A percentile compares a stretch with the other conserved stretches of the same genome.
phyloP scores from a whole-genome alignment of 106 monocot genomes.

The Allium sativum region DNA sequence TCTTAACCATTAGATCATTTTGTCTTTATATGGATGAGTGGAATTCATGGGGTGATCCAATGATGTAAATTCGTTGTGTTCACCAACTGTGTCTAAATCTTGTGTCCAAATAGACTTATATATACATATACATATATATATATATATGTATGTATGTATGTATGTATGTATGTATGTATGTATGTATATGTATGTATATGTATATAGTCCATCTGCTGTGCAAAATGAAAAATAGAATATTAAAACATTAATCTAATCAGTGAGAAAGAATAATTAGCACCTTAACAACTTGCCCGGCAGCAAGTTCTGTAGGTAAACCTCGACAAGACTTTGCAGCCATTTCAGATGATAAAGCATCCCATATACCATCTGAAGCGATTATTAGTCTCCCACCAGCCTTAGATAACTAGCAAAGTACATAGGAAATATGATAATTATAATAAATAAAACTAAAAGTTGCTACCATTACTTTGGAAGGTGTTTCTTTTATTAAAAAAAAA shows the following conservation, averaged over 20 bases:
- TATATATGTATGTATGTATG: no score
- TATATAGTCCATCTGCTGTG: no score
- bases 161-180: no score
- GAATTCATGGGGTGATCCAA: no score
- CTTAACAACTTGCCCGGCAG: conserved; percentile 85
- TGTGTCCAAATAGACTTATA: no score
- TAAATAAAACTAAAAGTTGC: neutral
- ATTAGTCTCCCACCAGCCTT: conserved; percentile 80
- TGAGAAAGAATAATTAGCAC: conserved; percentile 15
- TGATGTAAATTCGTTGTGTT: no score
- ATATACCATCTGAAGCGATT: conserved; percentile 95
- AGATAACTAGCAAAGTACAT: conserved; percentile 32
- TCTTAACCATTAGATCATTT: no score
- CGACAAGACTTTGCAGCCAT: conserved; percentile 71
- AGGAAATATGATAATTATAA: neutral
- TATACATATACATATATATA: no score
- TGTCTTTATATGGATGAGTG: no score
- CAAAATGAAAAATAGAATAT: no score
- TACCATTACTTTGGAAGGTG: neutral
- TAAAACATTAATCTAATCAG: neutral
- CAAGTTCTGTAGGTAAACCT: conserved; percentile 86
- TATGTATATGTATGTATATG: no score
- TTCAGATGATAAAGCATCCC: conserved; percentile 83
- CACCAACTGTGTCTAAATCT: no score
- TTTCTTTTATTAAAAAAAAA: neutral